phyloP scores from a whole-genome alignment of 805 yeast genomes.

The Sugiyamaella floridensis region DNA sequence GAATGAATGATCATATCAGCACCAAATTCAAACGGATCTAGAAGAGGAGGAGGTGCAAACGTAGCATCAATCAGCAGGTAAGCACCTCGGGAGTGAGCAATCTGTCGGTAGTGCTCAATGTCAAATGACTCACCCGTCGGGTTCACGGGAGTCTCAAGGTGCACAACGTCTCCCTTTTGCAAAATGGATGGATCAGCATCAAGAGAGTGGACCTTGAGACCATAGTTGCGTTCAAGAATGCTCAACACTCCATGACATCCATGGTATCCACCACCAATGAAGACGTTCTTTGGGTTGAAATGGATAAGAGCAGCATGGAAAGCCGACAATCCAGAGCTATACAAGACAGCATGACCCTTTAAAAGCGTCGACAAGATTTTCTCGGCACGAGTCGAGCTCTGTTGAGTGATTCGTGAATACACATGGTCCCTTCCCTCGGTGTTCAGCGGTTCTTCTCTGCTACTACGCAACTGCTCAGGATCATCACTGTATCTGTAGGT shows the following conservation, averaged over 20 bases:
- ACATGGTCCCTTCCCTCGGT: conserved; percentile 25
- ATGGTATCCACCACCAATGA: conserved; percentile 76
- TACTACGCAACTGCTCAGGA: conserved; percentile 47
- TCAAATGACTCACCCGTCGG: conserved; percentile 69
- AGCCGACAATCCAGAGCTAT: conserved; percentile 76
- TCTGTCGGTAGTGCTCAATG: conserved; percentile 53
- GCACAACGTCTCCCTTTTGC: conserved; percentile 65
- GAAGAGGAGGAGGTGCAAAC: conserved; percentile 89
- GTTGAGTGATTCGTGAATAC: conserved; percentile 73
- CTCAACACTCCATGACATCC: conserved; percentile 72
- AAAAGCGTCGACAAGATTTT: conserved; percentile 52
- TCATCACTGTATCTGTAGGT: conserved; percentile 63
- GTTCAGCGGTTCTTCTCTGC: conserved; percentile 29
- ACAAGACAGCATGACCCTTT: conserved; percentile 59
- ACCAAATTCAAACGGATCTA: conserved; percentile 72
- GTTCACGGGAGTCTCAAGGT: conserved; percentile 82
- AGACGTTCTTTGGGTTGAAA: conserved; percentile 64
- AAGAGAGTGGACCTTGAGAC: conserved; percentile 29
- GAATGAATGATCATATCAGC: conserved; percentile 90
- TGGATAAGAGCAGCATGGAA: conserved; percentile 67
- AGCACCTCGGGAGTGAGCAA: conserved; percentile 77
- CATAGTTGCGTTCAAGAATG: conserved; percentile 54
- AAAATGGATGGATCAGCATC: conserved; percentile 39
- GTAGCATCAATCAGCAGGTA: conserved; percentile 71
- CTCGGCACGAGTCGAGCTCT: conserved; percentile 64